Percentiles rank a stretch among this genome's conserved stretches.
Conservation (phyloP, 2,329 filamentous ascomycete species). For the Ophiocordyceps camponoti-floridani region DNA sequence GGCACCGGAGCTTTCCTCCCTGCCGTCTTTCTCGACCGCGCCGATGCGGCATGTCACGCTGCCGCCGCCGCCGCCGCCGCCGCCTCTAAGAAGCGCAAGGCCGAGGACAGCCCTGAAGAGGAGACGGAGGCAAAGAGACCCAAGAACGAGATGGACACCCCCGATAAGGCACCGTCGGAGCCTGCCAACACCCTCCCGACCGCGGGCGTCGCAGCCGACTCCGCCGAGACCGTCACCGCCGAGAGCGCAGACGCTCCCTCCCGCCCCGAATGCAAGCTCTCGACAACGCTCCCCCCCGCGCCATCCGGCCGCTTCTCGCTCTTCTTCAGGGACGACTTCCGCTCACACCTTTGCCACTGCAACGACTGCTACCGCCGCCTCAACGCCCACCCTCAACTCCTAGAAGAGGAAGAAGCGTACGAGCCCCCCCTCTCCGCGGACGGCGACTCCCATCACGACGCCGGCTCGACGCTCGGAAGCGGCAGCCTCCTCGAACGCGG, state of each 20-base stretch:
- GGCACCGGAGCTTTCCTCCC: conserved; percentile 62
- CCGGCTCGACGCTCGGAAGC: conserved; percentile 46
- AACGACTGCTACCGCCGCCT: conserved; percentile 60
- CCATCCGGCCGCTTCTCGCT: conserved; percentile 53
- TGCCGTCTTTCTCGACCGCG: conserved; percentile 38
- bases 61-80: conserved; percentile 3
- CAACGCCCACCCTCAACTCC: conserved; percentile 54
- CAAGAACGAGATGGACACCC: conserved; percentile 21
- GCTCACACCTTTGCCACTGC: conserved; percentile 65
- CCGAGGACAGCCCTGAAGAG: conserved; percentile 29
- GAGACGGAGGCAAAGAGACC: conserved; percentile 29
- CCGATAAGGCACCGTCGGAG: not conserved
- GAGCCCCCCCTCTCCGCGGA: conserved; percentile 69
- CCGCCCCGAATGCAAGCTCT: conserved; percentile 36
- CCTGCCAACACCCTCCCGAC: conserved; percentile 2
- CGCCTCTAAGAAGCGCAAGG: conserved; percentile 46
- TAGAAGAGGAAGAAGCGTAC: conserved; percentile 89
- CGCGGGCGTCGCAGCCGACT: not conserved
- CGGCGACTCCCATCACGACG: conserved; percentile 33
- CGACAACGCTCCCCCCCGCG: conserved; percentile 33
- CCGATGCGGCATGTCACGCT: not conserved
- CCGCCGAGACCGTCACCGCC: not conserved
- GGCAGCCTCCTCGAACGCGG: conserved; percentile 79
- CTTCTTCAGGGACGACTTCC: conserved; percentile 66
- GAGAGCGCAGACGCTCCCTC: not conserved